A percentile compares a stretch with the other conserved stretches of the same genome.
phyloP scores from a whole-genome alignment of 352 stramenopile genomes.

The Elongisporangium prolatum region DNA sequence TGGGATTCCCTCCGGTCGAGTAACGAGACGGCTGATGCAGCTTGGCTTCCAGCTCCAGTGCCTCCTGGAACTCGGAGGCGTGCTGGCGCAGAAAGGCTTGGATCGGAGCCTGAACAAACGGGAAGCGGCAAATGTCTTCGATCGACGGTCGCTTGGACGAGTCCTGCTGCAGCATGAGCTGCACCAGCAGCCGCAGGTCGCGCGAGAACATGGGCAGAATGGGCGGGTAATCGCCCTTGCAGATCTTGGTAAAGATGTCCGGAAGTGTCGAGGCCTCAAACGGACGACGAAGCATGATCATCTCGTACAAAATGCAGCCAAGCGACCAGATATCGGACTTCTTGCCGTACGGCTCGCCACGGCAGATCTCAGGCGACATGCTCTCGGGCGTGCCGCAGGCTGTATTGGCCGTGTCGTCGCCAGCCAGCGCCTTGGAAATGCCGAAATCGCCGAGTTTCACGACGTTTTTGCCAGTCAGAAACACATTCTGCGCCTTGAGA shows the following conservation, averaged over 20 bases:
- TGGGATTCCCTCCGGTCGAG: conserved; percentile 23
- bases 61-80: conserved; percentile 82
- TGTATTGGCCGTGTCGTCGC: conserved; percentile 77
- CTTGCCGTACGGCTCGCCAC: conserved; percentile 83
- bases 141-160: conserved; percentile 82
- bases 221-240: conserved; percentile 79
- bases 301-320: conserved; percentile 87
- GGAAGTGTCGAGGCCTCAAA: conserved; percentile 80
- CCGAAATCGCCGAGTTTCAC: conserved; percentile 88
- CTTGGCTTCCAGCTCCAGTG: conserved; percentile 82
- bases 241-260: conserved; percentile 88
- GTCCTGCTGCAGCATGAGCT: conserved; percentile 87
- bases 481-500: conserved; percentile 87
- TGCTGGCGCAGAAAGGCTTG: conserved; percentile 84
- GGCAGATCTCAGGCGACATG: conserved; percentile 88
- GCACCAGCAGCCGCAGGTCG: conserved; percentile 76
- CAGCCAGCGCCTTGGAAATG: conserved; percentile 82
- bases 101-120: conserved; percentile 80
- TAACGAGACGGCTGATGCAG: conserved; percentile 79
- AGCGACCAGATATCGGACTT: conserved; percentile 90
- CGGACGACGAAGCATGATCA: conserved; percentile 83
- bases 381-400: conserved; percentile 83
- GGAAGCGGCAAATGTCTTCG: conserved; percentile 87
- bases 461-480: conserved; percentile 83
- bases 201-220: conserved; percentile 75